Percentiles rank a stretch among this genome's conserved stretches.
Conservation (phyloP, 345 rosid species). For the Ceriops zippeliana region DNA sequence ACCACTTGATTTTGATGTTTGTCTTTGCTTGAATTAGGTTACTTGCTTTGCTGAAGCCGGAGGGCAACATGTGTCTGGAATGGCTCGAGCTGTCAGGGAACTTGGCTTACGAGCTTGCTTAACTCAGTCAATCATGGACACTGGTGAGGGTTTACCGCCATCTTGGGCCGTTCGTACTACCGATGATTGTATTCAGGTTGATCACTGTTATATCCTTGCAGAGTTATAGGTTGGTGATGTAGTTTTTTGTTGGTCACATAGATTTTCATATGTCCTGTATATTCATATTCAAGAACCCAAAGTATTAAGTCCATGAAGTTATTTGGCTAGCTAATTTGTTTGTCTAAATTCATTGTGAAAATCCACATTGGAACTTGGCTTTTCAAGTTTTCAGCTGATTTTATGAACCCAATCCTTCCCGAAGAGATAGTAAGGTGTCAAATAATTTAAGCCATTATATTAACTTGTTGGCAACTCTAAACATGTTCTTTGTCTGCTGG, state of each 20-base stretch:
- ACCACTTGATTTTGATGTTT: not conserved
- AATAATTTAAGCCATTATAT: no score
- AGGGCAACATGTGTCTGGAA: slow-evolving; percentile 59
- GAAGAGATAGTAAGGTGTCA: no score
- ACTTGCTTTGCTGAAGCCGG: slow-evolving; percentile 83
- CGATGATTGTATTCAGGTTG: slow-evolving; percentile 58
- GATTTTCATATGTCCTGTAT: no score
- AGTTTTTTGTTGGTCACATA: not conserved
- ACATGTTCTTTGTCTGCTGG: no score
- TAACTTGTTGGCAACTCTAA: no score
- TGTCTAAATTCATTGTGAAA: no score
- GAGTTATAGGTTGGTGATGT: not conserved
- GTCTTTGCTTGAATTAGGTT: slow-evolving; percentile 33
- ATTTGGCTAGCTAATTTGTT: no score
- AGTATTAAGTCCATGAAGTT: no score
- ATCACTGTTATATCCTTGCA: not conserved
- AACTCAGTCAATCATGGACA: slow-evolving; percentile 55
- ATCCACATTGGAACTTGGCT: no score
- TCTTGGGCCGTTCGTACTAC: slow-evolving; percentile 58
- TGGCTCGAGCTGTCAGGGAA: slow-evolving; percentile 62
- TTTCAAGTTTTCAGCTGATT: no score
- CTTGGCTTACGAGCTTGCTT: slow-evolving; percentile 69
- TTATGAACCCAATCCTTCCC: no score
- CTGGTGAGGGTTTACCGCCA: slow-evolving; percentile 59
- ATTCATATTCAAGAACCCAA: no score